phyloP scores from a whole-genome alignment of 2,329 filamentous ascomycete genomes.

The Fusarium nurragi region DNA sequence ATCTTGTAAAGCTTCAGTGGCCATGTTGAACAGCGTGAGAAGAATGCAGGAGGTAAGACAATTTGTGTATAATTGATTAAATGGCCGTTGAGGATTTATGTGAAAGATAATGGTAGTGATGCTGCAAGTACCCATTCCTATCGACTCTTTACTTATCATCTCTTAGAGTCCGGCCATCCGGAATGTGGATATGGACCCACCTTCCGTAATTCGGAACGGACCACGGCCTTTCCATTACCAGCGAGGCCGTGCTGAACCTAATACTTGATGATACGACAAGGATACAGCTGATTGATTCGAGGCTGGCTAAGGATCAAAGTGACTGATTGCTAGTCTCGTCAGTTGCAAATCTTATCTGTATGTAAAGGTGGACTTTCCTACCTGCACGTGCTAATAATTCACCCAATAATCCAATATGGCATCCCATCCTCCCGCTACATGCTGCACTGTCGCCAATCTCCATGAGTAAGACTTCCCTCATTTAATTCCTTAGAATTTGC shows the following conservation, averaged over 20 bases:
- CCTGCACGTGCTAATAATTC: too few relatives aligned
- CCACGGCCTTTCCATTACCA: slow-evolving; percentile 1
- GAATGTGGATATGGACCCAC: slow-evolving; percentile 10
- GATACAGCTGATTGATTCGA: too few relatives aligned
- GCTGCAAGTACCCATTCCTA: neutral
- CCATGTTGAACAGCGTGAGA: neutral
- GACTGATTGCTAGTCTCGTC: too few relatives aligned
- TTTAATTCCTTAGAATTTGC: rapidly evolving
- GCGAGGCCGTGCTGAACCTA: too few relatives aligned
- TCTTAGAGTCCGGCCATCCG: neutral
- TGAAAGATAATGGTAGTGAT: neutral
- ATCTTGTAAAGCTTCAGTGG: slow-evolving; percentile 18
- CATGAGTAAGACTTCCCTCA: slow-evolving; percentile 6
- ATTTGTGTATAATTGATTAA: neutral
- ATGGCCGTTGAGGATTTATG: neutral
- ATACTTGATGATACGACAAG: neutral
- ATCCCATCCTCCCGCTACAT: slow-evolving; percentile 20
- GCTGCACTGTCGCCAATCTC: slow-evolving; percentile 15
- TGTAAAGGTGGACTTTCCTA: too few relatives aligned
- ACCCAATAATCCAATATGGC: neutral
- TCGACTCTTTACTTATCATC: neutral
- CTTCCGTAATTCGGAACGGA: slow-evolving; percentile 25
- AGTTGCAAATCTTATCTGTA: neutral
- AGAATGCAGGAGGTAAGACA: neutral
- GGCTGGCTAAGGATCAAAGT: too few relatives aligned